Evolutionary conservation across 305 asterid genomes (phyloP), one percentile per base, ranked within the genome.

Genomic region (Plantago lanceolata): DNA sequence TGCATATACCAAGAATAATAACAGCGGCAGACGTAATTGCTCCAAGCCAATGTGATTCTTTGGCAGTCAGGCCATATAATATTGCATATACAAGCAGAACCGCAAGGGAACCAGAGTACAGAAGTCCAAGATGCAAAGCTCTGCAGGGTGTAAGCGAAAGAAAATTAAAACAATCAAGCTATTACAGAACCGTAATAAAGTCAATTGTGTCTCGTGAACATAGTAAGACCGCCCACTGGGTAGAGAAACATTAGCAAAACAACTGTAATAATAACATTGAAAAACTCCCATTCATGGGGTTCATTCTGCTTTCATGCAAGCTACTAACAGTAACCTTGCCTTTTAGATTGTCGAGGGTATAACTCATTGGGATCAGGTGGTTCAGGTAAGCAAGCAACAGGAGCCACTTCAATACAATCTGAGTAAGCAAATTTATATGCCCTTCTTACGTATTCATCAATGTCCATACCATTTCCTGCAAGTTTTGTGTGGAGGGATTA

Each of bases 311-410:
- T 19, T 18, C 68, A 68, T 57, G 59, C 45, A 48, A 64, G 44
- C 55, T 70, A 53, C 26, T 28, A 74, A 49, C 71, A 52, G 70
- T 48, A 75, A 61, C 43, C 85, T 74, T 81, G 75, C 99, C 95
- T 88, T 75, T 88, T 82, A 65, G 97, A 88, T 71, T 94, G 94
- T 65, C 86, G 85, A 81, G 99, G 95, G 81, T 94, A 94, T 68
- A 94, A 82, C 73, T 88, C 96, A 67, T 88, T 88, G 57, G 99
- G 99, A 73, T 90, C 95, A 65, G 99, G 99, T 21, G 99, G 97
- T 75, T 94, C 99, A 19, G 86, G 94, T 72, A 88, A 84, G 85
- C 95, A 82, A 60, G 97, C 85, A 62, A 94, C 92, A 7, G 97
- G 99, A 66, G 97, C 99, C 73, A 83, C 97, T 85, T 94, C 99